Percentiles rank a stretch among this genome's conserved stretches.
Evolutionary conservation across 805 yeast genomes (phyloP).

Genomic region (Danielia oregonensis): DNA sequence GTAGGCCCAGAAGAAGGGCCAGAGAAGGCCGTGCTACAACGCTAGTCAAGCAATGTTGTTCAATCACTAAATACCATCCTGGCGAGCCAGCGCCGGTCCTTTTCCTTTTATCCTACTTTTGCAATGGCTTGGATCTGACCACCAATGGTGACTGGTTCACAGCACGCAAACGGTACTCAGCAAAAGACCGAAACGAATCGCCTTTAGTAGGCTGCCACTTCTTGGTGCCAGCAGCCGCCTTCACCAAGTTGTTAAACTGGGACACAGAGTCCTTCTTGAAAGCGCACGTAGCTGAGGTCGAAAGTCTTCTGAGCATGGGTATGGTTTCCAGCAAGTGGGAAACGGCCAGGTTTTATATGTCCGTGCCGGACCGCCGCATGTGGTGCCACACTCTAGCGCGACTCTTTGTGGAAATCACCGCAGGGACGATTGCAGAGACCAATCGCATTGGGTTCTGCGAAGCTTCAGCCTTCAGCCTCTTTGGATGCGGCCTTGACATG

Average conservation of each 20-base stretch:
- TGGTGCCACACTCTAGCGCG: conserved; percentile 2
- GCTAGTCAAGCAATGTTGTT: no score
- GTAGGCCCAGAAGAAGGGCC: no score
- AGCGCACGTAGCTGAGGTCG: conserved; percentile 17
- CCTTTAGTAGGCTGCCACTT: conserved; percentile 39
- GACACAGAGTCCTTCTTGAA: conserved; percentile 29
- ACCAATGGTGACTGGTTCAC: conserved; percentile 41
- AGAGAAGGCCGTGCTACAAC: no score
- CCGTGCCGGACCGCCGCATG: neutral
- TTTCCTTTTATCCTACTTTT: neutral
- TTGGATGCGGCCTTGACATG: no score
- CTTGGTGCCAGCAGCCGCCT: conserved; percentile 17
- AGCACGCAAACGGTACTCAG: conserved; percentile 41
- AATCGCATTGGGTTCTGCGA: no score
- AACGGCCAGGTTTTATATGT: conserved; percentile 3
- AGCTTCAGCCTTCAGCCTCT: no score
- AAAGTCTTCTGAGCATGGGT: conserved; percentile 21
- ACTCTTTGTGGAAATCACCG: conserved; percentile 2
- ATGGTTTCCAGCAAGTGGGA: no score
- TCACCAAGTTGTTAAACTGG: conserved; percentile 22
- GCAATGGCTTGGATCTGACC: conserved; percentile 13
- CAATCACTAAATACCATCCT: no score
- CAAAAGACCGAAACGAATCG: conserved; percentile 39
- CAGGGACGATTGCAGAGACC: no score
- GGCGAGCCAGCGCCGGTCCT: no score